Base-by-base conservation (phyloP, 176 grass and related monocot species). In the Coix lacrymajobi region DNA sequence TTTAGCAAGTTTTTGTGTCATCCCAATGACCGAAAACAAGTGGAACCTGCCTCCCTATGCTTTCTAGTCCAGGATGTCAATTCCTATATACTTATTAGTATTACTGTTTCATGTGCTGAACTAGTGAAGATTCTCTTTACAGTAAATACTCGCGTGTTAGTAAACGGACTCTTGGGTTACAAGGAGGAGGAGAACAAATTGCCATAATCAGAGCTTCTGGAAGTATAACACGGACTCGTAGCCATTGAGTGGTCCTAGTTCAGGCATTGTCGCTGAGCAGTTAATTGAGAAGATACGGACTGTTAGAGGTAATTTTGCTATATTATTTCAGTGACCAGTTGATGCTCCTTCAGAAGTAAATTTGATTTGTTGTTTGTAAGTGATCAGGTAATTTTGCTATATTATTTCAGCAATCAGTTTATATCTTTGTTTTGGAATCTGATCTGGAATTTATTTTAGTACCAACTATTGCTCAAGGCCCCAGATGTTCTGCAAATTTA, bases 121-220 rank as follows among this genome's bases (percentile, higher is more conserved):
- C 15, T 79, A 48, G 5, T n/a, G 22, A 73, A 69, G 11, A 28
- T 90, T 86, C 65, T 32, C 68, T 87, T 79, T 77, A 49, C 74
- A 96, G 96, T 51, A 98, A 95, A 85, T 98, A 98, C 66, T 88
- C 93, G 57, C 83, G 83, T 65, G 96, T 98, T 75, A 93, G 85
- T 84, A 99, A 99, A 83, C 90, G 83, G 84, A 93, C 96, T 61
- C 85, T 99, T 88, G 93, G 96, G 70, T 75, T 99, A 78, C 85
- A 79, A 91, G 96, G 91, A 43, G 91, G 89, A 36, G 86, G 85
- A 82, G 91, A 92, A 19, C 63, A 71, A 89, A 96, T 99, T 71
- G 96, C 96, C 22, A 84, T 99, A 67, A 93, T 99, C 75, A 91
- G 96, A 95, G 92, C 91, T 68, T 93, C 93, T 79, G 96, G 96